Conservation (phyloP, 192 early-diverging fungal species). For the Nowakowskiella sp. region DNA sequence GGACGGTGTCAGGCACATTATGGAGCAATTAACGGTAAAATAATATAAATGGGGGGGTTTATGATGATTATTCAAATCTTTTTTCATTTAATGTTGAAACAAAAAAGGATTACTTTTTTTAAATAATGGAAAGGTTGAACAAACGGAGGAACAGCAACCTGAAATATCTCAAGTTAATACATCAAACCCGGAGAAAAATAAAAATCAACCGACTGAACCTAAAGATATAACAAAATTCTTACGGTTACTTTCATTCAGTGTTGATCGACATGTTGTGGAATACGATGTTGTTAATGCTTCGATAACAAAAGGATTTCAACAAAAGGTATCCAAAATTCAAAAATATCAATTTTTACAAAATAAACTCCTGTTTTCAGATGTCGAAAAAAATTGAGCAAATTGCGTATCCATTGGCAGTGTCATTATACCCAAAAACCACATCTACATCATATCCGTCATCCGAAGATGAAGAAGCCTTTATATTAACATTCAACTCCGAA, state of each 20-base stretch:
- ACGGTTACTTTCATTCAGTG: constrained; percentile 32
- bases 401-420: constrained; percentile 29
- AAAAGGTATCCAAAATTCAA: constrained; percentile 11
- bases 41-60: neutral
- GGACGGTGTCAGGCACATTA: constrained; percentile 37
- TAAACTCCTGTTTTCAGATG: neutral
- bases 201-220: neutral
- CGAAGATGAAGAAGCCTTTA: constrained; percentile 22
- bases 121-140: neutral
- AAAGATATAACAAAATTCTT: constrained; percentile 3
- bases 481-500: constrained; percentile 33
- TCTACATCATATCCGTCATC: constrained; percentile 10
- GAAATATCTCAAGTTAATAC: neutral
- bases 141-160: neutral
- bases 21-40: constrained; percentile 39
- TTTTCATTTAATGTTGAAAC: too few species aligned
- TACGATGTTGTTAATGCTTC: constrained; percentile 33
- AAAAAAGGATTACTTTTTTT: neutral
- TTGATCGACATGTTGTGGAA: constrained; percentile 38
- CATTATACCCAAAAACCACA: constrained; percentile 21
- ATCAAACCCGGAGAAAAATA: neutral
- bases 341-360: neutral
- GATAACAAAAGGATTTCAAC: constrained; percentile 27
- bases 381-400: constrained; percentile 36
- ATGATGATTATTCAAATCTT: too few species aligned